A percentile compares a stretch with the other conserved stretches of the same genome.
Evolutionary conservation across 257 asterid species (phyloP).

Genomic region (Solanum pimpinellifolium): DNA sequence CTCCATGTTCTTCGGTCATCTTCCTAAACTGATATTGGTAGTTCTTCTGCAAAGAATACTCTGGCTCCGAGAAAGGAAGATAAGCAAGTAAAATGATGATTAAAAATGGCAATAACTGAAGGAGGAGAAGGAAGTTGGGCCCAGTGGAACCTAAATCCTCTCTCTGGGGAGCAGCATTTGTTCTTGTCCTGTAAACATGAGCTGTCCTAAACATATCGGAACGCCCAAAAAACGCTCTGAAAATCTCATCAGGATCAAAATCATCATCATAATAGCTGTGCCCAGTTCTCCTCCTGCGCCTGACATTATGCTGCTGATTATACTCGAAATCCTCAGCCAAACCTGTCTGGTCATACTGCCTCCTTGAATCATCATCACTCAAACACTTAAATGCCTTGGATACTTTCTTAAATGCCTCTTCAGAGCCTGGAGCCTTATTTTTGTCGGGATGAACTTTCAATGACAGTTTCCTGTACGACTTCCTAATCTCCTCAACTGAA

Average conservation of each 20-base stretch:
- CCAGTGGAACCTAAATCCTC: conserved; percentile 61
- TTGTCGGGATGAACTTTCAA: conserved; percentile 96
- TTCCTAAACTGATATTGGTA: conserved; percentile 68
- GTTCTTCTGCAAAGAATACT: conserved; percentile 82
- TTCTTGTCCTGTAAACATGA: conserved; percentile 67
- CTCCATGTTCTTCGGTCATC: conserved; percentile 56
- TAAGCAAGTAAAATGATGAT: conserved; percentile 81
- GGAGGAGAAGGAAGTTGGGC: conserved; percentile 55
- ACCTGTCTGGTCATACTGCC: conserved; percentile 85
- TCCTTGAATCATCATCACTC: conserved; percentile 84
- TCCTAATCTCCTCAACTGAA: conserved; percentile 77
- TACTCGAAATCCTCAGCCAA: conserved; percentile 72
- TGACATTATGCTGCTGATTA: conserved; percentile 30
- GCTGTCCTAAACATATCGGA: conserved; percentile 49
- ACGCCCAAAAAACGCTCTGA: conserved; percentile 82
- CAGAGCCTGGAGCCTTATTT: conserved; percentile 94
- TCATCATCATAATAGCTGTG: conserved; percentile 56
- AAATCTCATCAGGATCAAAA: conserved; percentile 85
- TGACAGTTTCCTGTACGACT: conserved; percentile 82
- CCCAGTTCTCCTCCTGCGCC: conserved; percentile 52
- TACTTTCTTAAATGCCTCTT: conserved; percentile 91
- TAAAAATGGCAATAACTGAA: conserved; percentile 76
- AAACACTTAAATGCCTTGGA: conserved; percentile 89
- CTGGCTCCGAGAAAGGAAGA: conserved; percentile 92
- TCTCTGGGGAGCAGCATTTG: conserved; percentile 39